Base-by-base conservation (phyloP, 257 asterid genomes). In the Verbena officinalis region DNA sequence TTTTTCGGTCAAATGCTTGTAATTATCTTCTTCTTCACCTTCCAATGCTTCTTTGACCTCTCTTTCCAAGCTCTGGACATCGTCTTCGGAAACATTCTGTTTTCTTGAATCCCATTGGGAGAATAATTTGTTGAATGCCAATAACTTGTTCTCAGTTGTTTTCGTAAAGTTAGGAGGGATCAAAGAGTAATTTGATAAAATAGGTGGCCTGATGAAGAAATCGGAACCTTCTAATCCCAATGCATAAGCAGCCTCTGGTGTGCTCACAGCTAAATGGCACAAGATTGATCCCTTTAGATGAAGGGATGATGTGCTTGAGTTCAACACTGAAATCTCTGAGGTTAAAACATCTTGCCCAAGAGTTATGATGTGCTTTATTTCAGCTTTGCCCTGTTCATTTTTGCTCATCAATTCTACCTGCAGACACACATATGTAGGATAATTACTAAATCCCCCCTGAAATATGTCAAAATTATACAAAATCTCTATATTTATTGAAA, bases 161-260 rank as follows among this genome's bases (percentile, higher is more conserved):
- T 27, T 27, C 4, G 59, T 69, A 21, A 79, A 57, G 17, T 67
- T 77, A 0, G 88, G 91, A 45, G 88, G 94, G 74, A 91, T 65
- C 21, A 88, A 80, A 54, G 78, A 75, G 75, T 73, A 88, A 59
- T 77, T 59, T 5, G 82, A 66, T 36, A 23, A 24, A 49, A 84
- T 21, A 2, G 95, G 90, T 13, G 87, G 80, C 73, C 77, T 73
- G 33, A n/a, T 60, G 33, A 68, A 77, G 77, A 79, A 91, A 70
- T 86, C 90, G 7, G 96, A 88, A 33, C 88, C 85, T 70, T 84
- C 71, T 31, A 86, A 59, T 54, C 98, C 98, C 33, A 83, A 22
- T 5, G 94, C 90, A 34, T 80, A 86, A 16, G 83, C 77, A 53
- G 95, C 95, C 44, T 86, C 95, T 1, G 96, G 96, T 9, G 95